Conservation (phyloP, 2,329 filamentous ascomycete species). For the Aureobasidium pullulans region DNA sequence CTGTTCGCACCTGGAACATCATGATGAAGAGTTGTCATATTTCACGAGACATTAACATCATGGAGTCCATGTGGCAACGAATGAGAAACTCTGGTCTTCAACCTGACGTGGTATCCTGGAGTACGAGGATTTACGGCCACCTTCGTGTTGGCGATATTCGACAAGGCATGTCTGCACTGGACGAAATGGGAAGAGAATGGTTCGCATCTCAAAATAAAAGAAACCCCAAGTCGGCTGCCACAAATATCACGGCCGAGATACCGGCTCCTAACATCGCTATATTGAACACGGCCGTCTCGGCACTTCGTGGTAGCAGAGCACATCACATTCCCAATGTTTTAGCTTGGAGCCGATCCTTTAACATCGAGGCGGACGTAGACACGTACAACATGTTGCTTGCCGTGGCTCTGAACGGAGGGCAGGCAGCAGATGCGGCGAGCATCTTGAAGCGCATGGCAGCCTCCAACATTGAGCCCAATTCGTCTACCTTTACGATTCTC, state of each 20-base stretch:
- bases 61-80: conserved; percentile 61
- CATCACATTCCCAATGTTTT: conserved; percentile 49
- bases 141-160: conserved; percentile 49
- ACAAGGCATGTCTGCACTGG: conserved; percentile 55
- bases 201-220: conserved; percentile 23
- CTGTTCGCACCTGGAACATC: conserved; percentile 59
- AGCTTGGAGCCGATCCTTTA: conserved; percentile 32
- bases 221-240: neutral
- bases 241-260: conserved; percentile 22
- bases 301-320: conserved; percentile 47
- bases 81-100: conserved; percentile 51
- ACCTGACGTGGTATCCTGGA: conserved; percentile 63
- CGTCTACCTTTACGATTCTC: conserved; percentile 64
- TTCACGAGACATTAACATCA: conserved; percentile 49
- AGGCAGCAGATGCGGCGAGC: conserved; percentile 25
- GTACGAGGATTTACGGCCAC: conserved; percentile 59
- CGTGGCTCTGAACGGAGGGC: conserved; percentile 23
- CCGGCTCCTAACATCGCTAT: conserved; percentile 56
- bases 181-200: conserved; percentile 61
- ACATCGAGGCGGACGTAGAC: conserved; percentile 26
- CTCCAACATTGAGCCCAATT: conserved; percentile 40
- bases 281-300: conserved; percentile 64
- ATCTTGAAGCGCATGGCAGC: conserved; percentile 37
- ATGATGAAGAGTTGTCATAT: conserved; percentile 66
- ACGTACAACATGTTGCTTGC: conserved; percentile 28